Conservation (phyloP, 441 rosid genomes). For the Flueggea neowawraea region DNA sequence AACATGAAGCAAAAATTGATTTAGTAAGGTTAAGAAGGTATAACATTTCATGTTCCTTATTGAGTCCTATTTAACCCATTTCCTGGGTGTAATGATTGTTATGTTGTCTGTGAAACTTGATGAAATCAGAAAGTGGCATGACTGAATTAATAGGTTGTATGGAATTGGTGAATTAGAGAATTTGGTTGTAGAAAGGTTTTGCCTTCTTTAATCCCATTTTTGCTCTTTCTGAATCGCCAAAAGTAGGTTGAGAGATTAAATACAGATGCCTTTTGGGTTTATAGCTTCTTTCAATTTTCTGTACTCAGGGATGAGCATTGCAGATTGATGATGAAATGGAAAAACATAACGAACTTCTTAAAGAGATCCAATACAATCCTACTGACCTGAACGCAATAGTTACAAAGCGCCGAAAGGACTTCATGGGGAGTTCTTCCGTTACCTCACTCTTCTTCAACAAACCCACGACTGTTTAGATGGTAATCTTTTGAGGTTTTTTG, state of each 20-base stretch:
- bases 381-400: constrained; percentile 75
- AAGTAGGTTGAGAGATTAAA: neutral
- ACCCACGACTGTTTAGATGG: constrained; percentile 75
- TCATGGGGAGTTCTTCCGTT: constrained; percentile 78
- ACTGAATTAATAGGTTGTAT: too few relatives aligned
- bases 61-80: neutral
- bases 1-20: constrained; percentile 46
- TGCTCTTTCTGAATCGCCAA: too few relatives aligned
- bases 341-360: constrained; percentile 62
- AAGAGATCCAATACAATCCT: constrained; percentile 75
- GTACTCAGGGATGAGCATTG: constrained; percentile 42
- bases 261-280: constrained; percentile 23
- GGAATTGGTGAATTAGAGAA: too few relatives aligned
- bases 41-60: neutral
- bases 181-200: neutral
- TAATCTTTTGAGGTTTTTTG: constrained; percentile 24
- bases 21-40: constrained; percentile 78
- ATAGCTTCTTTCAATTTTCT: constrained; percentile 24
- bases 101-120: neutral
- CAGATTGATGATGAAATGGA: constrained; percentile 97
- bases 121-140: neutral
- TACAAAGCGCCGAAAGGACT: constrained; percentile 68
- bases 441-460: constrained; percentile 61
- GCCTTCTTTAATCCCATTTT: neutral
- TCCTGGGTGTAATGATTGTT: neutral